Evolutionary conservation across 257 asterid genomes (phyloP).

Genomic region (Primulina tabacum): DNA sequence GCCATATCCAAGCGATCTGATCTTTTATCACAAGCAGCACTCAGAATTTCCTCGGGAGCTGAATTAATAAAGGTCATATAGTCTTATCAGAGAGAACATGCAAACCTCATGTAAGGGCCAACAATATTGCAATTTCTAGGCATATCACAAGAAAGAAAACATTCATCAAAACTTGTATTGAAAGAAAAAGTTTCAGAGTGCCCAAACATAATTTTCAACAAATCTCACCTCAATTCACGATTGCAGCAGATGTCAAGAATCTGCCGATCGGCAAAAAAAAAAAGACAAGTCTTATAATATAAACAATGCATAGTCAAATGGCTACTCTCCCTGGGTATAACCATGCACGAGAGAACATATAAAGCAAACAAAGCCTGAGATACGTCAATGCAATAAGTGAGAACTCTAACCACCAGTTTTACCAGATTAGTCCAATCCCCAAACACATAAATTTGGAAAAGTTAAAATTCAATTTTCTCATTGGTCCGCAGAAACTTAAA

Average conservation of each 20-base stretch:
- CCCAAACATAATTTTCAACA: not conserved
- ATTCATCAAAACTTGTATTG: not conserved
- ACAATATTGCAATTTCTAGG: not conserved
- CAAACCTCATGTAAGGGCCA: slow-evolving; percentile 8
- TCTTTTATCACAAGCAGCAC: slow-evolving; percentile 54
- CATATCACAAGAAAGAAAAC: slow-evolving; percentile 19
- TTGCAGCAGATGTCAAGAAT: no score
- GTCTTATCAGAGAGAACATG: slow-evolving; percentile 4
- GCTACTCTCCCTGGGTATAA: no score
- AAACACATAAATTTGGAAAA: not conserved
- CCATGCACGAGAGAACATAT: no score
- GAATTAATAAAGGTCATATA: slow-evolving; percentile 27
- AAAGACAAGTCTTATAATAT: no score
- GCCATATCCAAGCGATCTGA: slow-evolving; percentile 61
- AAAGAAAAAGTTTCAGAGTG: not conserved
- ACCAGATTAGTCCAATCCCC: not conserved
- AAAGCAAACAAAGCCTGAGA: no score
- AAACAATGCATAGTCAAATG: no score
- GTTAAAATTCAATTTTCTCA: not conserved
- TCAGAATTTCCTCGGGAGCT: slow-evolving; percentile 66
- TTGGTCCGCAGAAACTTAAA: slow-evolving; percentile 18
- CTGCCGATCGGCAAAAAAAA: no score
- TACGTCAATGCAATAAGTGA: no score
- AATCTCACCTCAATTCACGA: not conserved
- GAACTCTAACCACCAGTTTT: slow-evolving; percentile 1